phyloP scores from a whole-genome alignment of 331 rosid genomes.

The Malus hybrid region DNA sequence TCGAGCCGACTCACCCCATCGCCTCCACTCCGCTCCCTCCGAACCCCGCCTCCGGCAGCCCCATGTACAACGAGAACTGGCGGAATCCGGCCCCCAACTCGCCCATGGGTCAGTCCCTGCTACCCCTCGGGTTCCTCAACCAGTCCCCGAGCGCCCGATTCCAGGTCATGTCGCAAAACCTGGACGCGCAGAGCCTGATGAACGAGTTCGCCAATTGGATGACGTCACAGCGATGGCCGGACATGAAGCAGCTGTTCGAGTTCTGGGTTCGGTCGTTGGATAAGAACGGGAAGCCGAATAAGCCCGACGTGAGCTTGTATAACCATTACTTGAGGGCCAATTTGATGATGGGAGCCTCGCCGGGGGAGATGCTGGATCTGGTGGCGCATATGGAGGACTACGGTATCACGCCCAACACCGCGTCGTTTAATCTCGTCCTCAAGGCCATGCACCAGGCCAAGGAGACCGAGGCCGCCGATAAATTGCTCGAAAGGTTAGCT shows the following conservation, averaged over 20 bases:
- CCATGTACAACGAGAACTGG: conserved; percentile 88
- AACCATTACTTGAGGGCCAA: conserved; percentile 76
- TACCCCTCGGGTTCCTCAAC: conserved; percentile 29
- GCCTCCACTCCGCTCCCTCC: conserved; percentile 66
- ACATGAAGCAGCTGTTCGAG: conserved; percentile 63
- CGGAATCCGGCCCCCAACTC: conserved; percentile 37
- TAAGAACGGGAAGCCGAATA: conserved; percentile 69
- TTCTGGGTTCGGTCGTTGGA: conserved; percentile 68
- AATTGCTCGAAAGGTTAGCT: conserved; percentile 68
- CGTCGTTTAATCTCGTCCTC: conserved; percentile 80
- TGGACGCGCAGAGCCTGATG: conserved; percentile 40
- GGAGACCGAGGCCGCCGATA: conserved; percentile 59
- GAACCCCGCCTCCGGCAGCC: conserved; percentile 78
- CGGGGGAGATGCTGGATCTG: conserved; percentile 53
- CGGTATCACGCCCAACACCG: conserved; percentile 56
- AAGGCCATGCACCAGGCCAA: conserved; percentile 58
- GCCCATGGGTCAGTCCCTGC: conserved; percentile 17
- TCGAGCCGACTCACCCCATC: conserved; percentile 20
- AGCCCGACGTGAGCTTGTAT: conserved; percentile 60
- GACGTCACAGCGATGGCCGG: conserved; percentile 69
- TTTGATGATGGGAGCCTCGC: conserved; percentile 66
- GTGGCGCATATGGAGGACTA: conserved; percentile 58
- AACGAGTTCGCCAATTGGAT: conserved; percentile 50
- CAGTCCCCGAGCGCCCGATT: conserved; percentile 28
- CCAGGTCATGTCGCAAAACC: conserved; percentile 26